phyloP scores from a whole-genome alignment of 176 grass and related monocot genomes.

The Tillandsia leiboldiana region DNA sequence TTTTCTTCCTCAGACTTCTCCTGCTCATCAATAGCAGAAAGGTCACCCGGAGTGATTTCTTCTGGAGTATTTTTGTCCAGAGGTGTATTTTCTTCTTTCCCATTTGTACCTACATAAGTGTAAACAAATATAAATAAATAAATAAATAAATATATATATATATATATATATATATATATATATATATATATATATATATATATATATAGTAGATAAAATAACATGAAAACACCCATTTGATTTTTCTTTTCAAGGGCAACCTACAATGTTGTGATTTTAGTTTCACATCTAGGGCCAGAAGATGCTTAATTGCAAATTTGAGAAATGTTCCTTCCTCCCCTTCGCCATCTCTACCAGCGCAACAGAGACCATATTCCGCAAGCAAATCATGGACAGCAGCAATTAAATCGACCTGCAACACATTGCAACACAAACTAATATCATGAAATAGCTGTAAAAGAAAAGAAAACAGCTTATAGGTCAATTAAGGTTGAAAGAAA shows the following conservation, averaged over 20 bases:
- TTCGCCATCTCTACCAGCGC: constrained; percentile 58
- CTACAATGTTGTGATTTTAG: constrained; percentile 79
- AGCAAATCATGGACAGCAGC: constrained; percentile 86
- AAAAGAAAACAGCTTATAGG: background rate
- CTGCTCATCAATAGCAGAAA: constrained; percentile 27
- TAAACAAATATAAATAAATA: constrained; percentile 15
- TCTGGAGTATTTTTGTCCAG: constrained; percentile 17
- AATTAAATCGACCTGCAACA: constrained; percentile 81
- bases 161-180: constrained; percentile 11
- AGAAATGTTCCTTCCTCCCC: constrained; percentile 88
- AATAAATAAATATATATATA: constrained; percentile 10
- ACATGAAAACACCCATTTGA: background rate
- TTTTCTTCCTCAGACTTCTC: constrained; percentile 53
- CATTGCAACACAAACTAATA: constrained; percentile 18
- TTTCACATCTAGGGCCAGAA: constrained; percentile 86
- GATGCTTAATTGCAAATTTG: constrained; percentile 94
- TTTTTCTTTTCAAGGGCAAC: constrained; percentile 12
- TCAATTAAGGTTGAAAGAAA: background rate
- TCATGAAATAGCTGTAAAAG: background rate
- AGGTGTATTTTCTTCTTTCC: constrained; percentile 41
- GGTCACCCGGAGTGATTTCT: constrained; percentile 18
- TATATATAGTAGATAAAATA: constrained; percentile 17
- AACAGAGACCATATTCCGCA: constrained; percentile 92
- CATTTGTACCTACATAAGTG: constrained; percentile 61
- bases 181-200: constrained; percentile 7